Percentiles rank a stretch among this genome's conserved stretches.
Conservation (phyloP, 768 basidiomycete species). For the Rhodotorula graminis region DNA sequence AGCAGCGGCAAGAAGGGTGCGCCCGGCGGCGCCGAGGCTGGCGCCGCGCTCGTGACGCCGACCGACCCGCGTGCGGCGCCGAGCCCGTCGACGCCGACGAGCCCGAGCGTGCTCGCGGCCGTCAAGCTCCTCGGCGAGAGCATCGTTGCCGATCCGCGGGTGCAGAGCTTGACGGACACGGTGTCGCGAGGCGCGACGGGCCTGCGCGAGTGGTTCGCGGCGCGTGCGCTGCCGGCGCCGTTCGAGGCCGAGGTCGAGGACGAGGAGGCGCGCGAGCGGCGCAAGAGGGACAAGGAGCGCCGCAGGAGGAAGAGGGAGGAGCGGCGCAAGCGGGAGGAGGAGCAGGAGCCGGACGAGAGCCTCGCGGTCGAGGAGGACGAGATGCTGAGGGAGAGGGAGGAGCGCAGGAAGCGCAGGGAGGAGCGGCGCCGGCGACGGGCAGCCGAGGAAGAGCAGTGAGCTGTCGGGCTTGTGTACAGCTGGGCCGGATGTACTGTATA, state of each 20-base stretch:
- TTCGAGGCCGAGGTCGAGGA: slow-evolving; percentile 2
- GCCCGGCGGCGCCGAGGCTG: background rate
- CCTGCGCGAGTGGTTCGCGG: slow-evolving; percentile 16
- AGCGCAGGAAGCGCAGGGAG: background rate
- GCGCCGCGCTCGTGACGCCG: no score
- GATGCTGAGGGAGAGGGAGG: background rate
- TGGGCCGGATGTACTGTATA: no score
- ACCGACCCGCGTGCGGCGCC: background rate
- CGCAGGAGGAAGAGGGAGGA: background rate
- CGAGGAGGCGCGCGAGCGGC: slow-evolving; percentile 5
- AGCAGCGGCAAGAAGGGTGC: background rate
- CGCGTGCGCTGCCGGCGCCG: background rate
- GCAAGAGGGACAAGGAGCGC: background rate
- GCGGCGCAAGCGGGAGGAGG: background rate
- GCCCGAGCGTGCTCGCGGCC: slow-evolving; percentile 24
- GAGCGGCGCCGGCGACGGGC: background rate
- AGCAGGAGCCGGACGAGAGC: background rate
- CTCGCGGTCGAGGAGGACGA: slow-evolving; percentile 5
- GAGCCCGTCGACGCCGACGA: background rate
- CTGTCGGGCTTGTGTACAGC: no score
- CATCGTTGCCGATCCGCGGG: slow-evolving; percentile 12
- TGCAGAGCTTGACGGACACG: background rate
- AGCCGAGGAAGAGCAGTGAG: background rate
- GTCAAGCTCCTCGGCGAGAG: slow-evolving; percentile 10
- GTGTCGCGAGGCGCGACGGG: background rate